A percentile compares a stretch with the other conserved stretches of the same genome.
Conservation (phyloP, 2,329 filamentous ascomycete genomes). For the Aureobasidium sp. region DNA sequence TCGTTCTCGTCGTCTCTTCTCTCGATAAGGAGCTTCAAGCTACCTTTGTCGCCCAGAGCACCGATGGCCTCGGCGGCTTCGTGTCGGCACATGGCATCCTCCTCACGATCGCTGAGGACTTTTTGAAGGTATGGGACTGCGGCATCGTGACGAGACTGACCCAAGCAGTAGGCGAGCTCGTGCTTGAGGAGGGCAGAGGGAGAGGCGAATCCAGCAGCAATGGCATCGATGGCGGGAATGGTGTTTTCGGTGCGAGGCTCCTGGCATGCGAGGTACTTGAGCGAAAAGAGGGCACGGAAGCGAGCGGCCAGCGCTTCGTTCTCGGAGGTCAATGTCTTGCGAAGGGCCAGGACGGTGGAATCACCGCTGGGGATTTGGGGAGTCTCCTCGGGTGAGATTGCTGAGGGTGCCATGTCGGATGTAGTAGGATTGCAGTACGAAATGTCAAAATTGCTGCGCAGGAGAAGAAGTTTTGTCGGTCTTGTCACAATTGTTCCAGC, state of each 20-base stretch:
- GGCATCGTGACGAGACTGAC: slow-evolving; percentile 73
- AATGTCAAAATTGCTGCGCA: neutral
- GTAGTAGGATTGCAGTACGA: neutral
- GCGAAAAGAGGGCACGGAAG: slow-evolving; percentile 93
- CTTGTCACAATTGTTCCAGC: neutral
- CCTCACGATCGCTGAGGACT: slow-evolving; percentile 69
- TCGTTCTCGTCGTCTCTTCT: slow-evolving; percentile 71
- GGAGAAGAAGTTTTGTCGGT: slow-evolving; percentile 3
- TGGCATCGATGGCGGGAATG: slow-evolving; percentile 65
- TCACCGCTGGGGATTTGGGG: slow-evolving; percentile 18
- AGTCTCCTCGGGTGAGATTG: slow-evolving; percentile 14
- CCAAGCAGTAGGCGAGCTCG: slow-evolving; percentile 93
- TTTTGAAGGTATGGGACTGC: slow-evolving; percentile 65
- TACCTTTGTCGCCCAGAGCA: slow-evolving; percentile 69
- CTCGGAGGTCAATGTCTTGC: slow-evolving; percentile 74
- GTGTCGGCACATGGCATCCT: slow-evolving; percentile 92
- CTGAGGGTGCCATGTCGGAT: slow-evolving; percentile 20
- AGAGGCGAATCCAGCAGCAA: slow-evolving; percentile 78
- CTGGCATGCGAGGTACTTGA: slow-evolving; percentile 82
- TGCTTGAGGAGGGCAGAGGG: slow-evolving; percentile 90
- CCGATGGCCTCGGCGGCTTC: slow-evolving; percentile 94
- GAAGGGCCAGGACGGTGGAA: slow-evolving; percentile 55
- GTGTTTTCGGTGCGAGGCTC: slow-evolving; percentile 50
- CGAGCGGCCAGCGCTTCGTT: slow-evolving; percentile 74
- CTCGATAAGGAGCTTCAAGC: slow-evolving; percentile 64